A percentile compares a stretch with the other conserved stretches of the same genome.
phyloP scores from a whole-genome alignment of 2,329 filamentous ascomycete genomes.

The Colletotrichum sp. region DNA sequence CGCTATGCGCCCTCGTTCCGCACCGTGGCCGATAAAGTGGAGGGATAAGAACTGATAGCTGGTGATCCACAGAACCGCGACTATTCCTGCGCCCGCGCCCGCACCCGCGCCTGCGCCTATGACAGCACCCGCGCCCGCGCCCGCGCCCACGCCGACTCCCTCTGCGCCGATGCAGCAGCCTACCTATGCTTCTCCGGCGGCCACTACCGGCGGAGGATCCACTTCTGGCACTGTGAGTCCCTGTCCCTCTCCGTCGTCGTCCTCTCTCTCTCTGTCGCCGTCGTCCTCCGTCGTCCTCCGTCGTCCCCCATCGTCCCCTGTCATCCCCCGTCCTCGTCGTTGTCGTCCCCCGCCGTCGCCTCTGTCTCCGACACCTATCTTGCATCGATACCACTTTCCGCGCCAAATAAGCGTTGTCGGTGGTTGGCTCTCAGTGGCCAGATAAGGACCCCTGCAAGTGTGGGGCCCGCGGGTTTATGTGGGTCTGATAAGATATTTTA shows the following conservation, averaged over 20 bases:
- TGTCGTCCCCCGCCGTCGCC: neutral
- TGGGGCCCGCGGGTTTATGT: neutral
- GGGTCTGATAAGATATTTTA: neutral
- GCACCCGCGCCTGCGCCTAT: constrained; percentile 10
- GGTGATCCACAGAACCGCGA: constrained; percentile 12
- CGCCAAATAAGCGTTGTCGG: neutral
- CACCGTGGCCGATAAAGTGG: neutral
- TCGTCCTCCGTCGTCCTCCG: neutral
- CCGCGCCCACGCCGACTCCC: constrained; percentile 1
- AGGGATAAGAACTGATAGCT: constrained; percentile 6
- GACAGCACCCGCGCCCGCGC: neutral
- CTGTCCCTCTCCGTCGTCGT: neutral
- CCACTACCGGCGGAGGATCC: constrained; percentile 2
- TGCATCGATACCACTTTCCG: neutral
- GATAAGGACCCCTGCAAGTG: neutral
- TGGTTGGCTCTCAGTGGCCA: neutral
- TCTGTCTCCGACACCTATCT: neutral
- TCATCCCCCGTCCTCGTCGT: neutral
- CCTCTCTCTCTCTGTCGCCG: neutral
- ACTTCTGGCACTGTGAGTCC: constrained; percentile 7
- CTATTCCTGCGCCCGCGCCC: constrained; percentile 6
- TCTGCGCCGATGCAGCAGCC: neutral
- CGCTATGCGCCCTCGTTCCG: neutral
- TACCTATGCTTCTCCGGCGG: constrained; percentile 8
- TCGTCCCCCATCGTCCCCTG: neutral